A percentile compares a stretch with the other conserved stretches of the same genome.
Conservation (phyloP, 192 early-diverging fungal genomes). For the Pilaira anomala region DNA sequence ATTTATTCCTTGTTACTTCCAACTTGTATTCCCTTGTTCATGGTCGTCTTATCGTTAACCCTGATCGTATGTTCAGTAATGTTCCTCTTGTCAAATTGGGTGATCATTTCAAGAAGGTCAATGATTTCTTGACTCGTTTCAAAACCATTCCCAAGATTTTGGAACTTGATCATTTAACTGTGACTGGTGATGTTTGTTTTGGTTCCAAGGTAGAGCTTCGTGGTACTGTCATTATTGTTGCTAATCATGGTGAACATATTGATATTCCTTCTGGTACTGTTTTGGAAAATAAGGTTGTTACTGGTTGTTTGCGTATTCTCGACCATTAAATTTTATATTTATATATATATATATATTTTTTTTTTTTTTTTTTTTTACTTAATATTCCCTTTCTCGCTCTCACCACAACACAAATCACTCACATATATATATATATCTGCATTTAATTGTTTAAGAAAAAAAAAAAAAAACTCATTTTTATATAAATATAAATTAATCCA, state of each 20-base stretch:
- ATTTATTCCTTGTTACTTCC: constrained; percentile 94
- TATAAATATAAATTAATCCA: neutral
- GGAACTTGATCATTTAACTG: constrained; percentile 96
- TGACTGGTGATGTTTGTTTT: constrained; percentile 97
- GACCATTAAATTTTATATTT: constrained; percentile 55
- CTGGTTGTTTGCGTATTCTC: constrained; percentile 87
- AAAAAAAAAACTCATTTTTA: neutral
- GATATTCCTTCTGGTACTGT: constrained; percentile 93
- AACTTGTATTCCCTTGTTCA: constrained; percentile 92
- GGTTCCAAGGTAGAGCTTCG: constrained; percentile 85
- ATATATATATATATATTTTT: neutral
- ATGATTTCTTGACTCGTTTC: constrained; percentile 83
- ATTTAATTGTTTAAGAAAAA: too few relatives aligned
- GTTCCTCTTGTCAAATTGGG: constrained; percentile 95
- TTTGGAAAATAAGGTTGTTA: constrained; percentile 98
- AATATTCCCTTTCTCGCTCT: neutral
- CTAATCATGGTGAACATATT: constrained; percentile 91
- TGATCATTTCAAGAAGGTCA: constrained; percentile 97
- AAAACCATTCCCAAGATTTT: constrained; percentile 92
- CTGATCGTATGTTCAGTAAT: constrained; percentile 89
- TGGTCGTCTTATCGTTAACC: constrained; percentile 89
- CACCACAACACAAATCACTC: neutral
- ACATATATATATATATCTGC: neutral
- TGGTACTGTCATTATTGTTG: constrained; percentile 98
- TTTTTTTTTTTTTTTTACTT: neutral